phyloP scores from a whole-genome alignment of 495 filamentous ascomycete genomes.

The Aspergillus egyptiacus region DNA sequence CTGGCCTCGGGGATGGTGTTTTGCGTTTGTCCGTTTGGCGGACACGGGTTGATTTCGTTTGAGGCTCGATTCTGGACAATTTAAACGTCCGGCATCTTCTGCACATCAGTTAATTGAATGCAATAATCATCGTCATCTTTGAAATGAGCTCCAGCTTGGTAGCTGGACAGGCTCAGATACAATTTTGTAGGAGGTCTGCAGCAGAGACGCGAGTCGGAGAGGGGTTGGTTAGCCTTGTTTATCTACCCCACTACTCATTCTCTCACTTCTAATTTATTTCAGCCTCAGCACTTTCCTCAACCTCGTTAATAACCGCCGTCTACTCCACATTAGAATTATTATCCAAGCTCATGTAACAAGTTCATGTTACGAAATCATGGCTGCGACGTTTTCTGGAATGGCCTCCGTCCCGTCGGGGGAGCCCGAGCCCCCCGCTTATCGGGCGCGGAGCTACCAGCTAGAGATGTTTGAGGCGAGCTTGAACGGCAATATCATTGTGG shows the following conservation, averaged over 20 bases:
- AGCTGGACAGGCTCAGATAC: too few relatives aligned
- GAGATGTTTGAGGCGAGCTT: constrained; percentile 89
- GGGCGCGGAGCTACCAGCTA: constrained; percentile 69
- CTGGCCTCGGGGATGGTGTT: constrained; percentile 17
- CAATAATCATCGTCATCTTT: neutral
- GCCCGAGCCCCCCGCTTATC: constrained; percentile 17
- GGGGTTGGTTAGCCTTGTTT: constrained; percentile 1
- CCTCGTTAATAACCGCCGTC: neutral
- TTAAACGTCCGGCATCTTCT: too few relatives aligned
- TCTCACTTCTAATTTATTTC: neutral
- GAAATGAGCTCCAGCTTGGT: too few relatives aligned
- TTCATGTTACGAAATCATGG: neutral
- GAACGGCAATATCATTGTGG: constrained; percentile 75
- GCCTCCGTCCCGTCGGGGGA: constrained; percentile 1
- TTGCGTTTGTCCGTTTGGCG: constrained; percentile 12
- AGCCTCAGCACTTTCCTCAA: neutral
- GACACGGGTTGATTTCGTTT: constrained; percentile 1
- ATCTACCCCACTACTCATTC: neutral
- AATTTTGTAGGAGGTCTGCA: neutral
- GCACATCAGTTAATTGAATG: too few relatives aligned
- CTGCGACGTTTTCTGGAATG: neutral
- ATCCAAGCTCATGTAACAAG: too few relatives aligned
- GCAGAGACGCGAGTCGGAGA: neutral
- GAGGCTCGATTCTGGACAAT: neutral
- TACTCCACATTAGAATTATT: too few relatives aligned